Evolutionary conservation across 768 basidiomycete species (phyloP), one percentile per base, ranked within the genome.

Genomic region (Auricularia cornea): DNA sequence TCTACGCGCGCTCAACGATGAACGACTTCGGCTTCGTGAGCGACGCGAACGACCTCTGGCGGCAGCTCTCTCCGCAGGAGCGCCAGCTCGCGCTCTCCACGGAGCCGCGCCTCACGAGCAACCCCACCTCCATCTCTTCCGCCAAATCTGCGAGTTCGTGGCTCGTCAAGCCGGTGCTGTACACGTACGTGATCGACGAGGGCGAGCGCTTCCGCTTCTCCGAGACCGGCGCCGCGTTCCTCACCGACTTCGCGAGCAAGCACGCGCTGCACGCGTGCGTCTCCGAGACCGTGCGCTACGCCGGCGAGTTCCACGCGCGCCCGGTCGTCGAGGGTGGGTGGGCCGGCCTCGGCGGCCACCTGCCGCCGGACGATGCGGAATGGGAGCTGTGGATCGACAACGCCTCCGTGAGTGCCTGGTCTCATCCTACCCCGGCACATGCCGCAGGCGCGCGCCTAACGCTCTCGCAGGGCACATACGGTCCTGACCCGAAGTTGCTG

Each of bases 371-470:
- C 3, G 76, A 81, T 3, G 84, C 87, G 52, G 72, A 76, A 31
- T 94, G 92, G 89, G 90, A 94, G 72, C 72, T 94, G 33, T 86
- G 92, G 66, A 83, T 94, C 69, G 92, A 94, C 72, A 94, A 94
- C 69, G 89, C 89, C 35, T 38, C 35, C 35, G 35, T 38, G 35
- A 8, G 35, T 38, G n/a, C n/a, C n/a, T n/a, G n/a, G n/a, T 38
- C 16, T 5, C 3, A 8, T 38, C 35, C 35, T n/a, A n/a, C 35
- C 35, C 8, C 35, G 10, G 35, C 16, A 38, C 35, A 38, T 38
- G 16, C 16, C 35, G 35, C 16, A 10, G 8, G 8, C 35, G 8
- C 35, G 16, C 35, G 35, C 35, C 35, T 1, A 8, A 38, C 16
- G 35, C 8, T n/a, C n/a, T 8, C 16, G 70, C 87, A 84, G 68